Percentiles rank a stretch among this genome's conserved stretches.
Evolutionary conservation across 306 rosid genomes (phyloP).

Genomic region (Abrus precatorius): DNA sequence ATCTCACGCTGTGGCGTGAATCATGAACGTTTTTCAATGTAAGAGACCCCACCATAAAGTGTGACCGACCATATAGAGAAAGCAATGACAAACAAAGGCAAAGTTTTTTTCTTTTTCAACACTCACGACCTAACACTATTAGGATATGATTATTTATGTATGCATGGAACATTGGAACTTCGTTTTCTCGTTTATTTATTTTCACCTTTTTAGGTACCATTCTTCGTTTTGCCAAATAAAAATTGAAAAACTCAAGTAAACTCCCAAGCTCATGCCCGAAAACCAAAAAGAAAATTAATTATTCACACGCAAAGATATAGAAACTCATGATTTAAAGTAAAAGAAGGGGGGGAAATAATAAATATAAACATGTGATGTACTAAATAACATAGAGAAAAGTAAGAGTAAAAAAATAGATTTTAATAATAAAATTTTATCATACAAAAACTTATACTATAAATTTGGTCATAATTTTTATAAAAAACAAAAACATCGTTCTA

Average conservation of each 20-base stretch:
- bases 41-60: constrained; percentile 38
- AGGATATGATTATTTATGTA: neutral
- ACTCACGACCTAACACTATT: neutral
- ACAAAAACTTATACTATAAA: no score
- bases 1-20: constrained; percentile 38
- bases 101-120: constrained; percentile 31
- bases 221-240: neutral
- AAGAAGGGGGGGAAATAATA: no score
- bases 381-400: no score
- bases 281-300: neutral
- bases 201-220: neutral
- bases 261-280: neutral
- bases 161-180: constrained; percentile 16
- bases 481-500: no score
- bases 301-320: no score
- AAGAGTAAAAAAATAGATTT: no score
- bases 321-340: no score
- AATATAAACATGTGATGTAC: no score
- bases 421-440: no score
- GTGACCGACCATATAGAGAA: neutral
- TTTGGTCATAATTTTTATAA: no score
- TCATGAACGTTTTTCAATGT: constrained; percentile 32
- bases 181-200: constrained; percentile 1
- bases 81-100: constrained; percentile 8
- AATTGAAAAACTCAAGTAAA: constrained; percentile 4